Evolutionary conservation across 2,329 filamentous ascomycete genomes (phyloP), one percentile per base, ranked within the genome.

Genomic region (Lachnellula hyalina): DNA sequence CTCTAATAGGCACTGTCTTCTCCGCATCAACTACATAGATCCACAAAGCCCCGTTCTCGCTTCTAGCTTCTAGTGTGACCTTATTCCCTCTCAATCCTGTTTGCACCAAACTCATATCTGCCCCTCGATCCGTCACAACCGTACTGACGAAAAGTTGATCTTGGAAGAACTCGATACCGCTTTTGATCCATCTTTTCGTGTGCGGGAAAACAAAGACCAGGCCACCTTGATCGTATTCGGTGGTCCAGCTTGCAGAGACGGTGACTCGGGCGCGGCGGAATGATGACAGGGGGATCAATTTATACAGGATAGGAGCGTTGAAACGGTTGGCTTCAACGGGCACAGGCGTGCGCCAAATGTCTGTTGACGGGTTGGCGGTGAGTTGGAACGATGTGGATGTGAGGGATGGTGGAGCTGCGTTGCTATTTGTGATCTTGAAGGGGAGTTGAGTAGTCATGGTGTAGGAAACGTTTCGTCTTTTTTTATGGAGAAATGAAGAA

Each of bases 281-380:
- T 21, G 73, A 67, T n/a, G 73, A 68, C 7, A 88, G 71, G 1
- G 77, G 73, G 4, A 65, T 34, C 5, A 42, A 41, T 34, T 65
- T 63, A 57, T 63, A 66, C 47, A 66, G 52, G 3, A 63, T 60
- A 5, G 63, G 63, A 9, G 63, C 86, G 64, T 80, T 86, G 74
- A 88, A 89, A 61, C 80, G 75, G 55, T 84, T 47, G 23, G 56
- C 47, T 75, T 14, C 79, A 81, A n/a, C 76, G 72, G 0, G 86
- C 14, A 40, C 86, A 0, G 85, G 83, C 68, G 89, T 89, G 68
- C 86, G 83, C 88, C 88, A 93, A 67, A 91, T 82, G 70, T 92
- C 88, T 36, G 86, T 90, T 21, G 40, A 25, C 5, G 51, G 4
- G 2, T 48, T 34, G 1, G 57, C 48, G 8, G 28, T 41, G 28